These are phyloP conservation scores for Penicillium sp. DNA, from an alignment of 2,329 filamentous ascomycete species.

Conservation along the genomic window DNA sequence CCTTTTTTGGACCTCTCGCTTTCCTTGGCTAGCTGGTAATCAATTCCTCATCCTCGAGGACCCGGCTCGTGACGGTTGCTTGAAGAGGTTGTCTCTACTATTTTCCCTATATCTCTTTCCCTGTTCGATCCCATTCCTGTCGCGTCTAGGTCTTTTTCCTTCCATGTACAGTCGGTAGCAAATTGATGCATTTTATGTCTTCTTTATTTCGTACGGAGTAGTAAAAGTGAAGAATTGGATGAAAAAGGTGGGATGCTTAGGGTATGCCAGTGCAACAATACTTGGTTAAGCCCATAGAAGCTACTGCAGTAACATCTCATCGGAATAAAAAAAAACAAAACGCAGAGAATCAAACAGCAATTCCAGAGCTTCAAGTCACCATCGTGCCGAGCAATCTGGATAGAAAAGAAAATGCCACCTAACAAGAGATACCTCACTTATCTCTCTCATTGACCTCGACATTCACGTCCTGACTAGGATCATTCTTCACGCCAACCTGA, in stretches of 20 bases:
- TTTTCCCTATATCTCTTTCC: conserved; percentile 29
- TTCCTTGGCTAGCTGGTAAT: conserved; percentile 26
- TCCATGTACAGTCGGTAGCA: conserved; percentile 39
- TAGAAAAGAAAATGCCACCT: neutral
- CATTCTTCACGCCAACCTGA: neutral
- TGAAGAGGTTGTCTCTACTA: conserved; percentile 32
- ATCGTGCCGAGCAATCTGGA: neutral
- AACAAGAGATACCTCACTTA: neutral
- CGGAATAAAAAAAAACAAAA: neutral
- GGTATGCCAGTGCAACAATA: neutral
- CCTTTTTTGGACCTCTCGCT: conserved; percentile 19
- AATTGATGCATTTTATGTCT: conserved; percentile 38
- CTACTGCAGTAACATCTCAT: neutral
- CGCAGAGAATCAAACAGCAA: neutral
- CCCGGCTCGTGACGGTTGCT: conserved; percentile 3
- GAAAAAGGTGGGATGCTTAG: neutral
- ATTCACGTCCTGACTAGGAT: neutral
- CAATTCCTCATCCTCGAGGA: neutral
- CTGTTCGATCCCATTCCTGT: conserved; percentile 36
- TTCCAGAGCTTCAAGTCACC: conserved; percentile 3
- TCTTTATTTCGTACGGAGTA: conserved; percentile 5
- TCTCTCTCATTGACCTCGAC: neutral
- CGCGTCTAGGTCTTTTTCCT: conserved; percentile 34
- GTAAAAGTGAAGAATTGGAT: neutral
- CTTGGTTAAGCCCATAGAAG: neutral